These are phyloP conservation scores for Trichoderma cornu-damae DNA, from an alignment of 2,329 filamentous ascomycete species.

Conservation along the genomic window DNA sequence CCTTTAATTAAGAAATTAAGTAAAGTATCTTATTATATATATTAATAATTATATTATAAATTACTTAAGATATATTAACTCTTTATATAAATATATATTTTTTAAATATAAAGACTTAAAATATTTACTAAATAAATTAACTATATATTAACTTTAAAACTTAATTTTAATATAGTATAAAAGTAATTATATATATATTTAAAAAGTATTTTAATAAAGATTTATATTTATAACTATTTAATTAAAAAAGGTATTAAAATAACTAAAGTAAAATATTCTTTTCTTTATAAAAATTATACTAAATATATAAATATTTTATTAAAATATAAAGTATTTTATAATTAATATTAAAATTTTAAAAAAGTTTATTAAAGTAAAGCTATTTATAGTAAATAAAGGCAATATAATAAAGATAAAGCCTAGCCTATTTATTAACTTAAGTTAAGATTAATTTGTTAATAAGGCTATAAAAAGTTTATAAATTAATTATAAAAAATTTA, in stretches of 20 bases:
- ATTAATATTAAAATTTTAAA: conserved; percentile 15
- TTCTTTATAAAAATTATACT: neutral
- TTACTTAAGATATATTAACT: conserved; percentile 2
- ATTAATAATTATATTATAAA: conserved; percentile 9
- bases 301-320: conserved; percentile 11
- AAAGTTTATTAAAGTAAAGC: conserved; percentile 7
- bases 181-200: neutral
- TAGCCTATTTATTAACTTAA: conserved; percentile 11
- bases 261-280: conserved; percentile 2
- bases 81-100: neutral
- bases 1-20: conserved; percentile 16
- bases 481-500: neutral
- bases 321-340: conserved; percentile 16
- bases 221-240: neutral
- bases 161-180: neutral
- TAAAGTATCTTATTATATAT: conserved; percentile 11
- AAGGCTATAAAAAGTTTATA: neutral
- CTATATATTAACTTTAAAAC: neutral
- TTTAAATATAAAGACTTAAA: neutral
- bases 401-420: neutral
- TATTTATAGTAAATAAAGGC: neutral
- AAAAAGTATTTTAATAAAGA: neutral
- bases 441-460: neutral
- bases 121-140: conserved; percentile 5
- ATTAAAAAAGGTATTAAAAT: neutral